These are phyloP conservation scores for Phalaenopsis equestris DNA, from an alignment of 106 monocot species.

Conservation along the genomic window DNA sequence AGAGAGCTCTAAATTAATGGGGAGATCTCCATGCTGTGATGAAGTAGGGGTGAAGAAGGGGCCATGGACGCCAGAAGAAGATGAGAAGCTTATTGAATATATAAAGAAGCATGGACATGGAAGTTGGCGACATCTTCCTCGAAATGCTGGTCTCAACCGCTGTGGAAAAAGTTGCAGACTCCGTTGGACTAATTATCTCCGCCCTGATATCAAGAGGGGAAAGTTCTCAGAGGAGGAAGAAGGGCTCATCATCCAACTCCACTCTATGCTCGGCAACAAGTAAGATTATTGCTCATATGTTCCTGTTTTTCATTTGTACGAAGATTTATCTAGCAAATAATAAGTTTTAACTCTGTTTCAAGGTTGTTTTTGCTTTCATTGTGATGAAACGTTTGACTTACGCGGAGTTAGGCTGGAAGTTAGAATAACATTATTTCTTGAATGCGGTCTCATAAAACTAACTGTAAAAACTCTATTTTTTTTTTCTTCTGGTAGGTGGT, in stretches of 20 bases:
- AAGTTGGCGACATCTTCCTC: constrained; percentile 46
- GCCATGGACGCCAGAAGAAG: constrained; percentile 68
- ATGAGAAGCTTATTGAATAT: constrained; percentile 36
- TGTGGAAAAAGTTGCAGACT: constrained; percentile 67
- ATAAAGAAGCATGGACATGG: constrained; percentile 43
- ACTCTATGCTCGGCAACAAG: constrained; percentile 59
- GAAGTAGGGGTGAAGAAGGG: constrained; percentile 62
- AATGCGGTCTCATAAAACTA: not conserved
- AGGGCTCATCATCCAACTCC: constrained; percentile 46
- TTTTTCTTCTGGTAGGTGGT: constrained; percentile 2
- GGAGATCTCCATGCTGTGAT: constrained; percentile 52
- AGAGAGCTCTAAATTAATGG: constrained; percentile 21
- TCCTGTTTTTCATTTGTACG: too few relatives aligned
- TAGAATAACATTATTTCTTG: not conserved
- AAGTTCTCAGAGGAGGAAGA: constrained; percentile 54
- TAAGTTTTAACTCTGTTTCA: too few relatives aligned
- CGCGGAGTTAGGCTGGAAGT: not conserved
- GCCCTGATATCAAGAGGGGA: constrained; percentile 50
- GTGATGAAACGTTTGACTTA: not conserved
- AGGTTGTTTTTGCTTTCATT: too few relatives aligned
- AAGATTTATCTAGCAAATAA: too few relatives aligned
- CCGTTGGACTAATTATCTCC: constrained; percentile 63
- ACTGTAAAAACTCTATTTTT: not conserved
- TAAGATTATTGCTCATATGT: not conserved
- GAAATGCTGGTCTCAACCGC: constrained; percentile 47